These are phyloP conservation scores for Leccinellum luteum DNA, from an alignment of 768 basidiomycete species.

Conservation along the genomic window DNA sequence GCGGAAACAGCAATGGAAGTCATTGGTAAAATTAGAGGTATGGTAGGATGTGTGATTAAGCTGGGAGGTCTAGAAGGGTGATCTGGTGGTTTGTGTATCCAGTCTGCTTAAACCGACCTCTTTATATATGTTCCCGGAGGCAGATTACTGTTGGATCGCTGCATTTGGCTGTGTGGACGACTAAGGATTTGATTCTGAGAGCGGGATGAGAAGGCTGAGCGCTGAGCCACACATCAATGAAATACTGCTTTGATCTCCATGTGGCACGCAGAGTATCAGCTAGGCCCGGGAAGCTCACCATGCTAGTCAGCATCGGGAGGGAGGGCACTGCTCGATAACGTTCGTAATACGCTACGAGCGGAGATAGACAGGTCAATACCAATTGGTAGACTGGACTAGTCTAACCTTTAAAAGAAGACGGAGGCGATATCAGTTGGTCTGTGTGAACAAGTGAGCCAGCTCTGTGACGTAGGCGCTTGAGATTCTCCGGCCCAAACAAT, in stretches of 20 bases:
- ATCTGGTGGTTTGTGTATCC: background rate
- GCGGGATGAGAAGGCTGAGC: background rate
- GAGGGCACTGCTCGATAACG: constrained; percentile 1
- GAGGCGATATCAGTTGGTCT: background rate
- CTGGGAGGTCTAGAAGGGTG: constrained; percentile 2
- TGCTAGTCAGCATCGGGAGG: background rate
- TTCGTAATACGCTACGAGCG: constrained; percentile 2
- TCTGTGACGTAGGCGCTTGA: background rate
- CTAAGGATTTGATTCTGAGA: background rate
- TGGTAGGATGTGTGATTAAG: background rate
- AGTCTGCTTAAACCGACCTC: constrained; percentile 4
- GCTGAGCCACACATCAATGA: background rate
- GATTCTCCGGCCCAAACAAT: background rate
- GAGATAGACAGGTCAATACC: background rate
- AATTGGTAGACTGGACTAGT: background rate
- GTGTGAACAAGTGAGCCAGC: background rate
- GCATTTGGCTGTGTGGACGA: background rate
- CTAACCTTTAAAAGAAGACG: background rate
- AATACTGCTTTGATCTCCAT: constrained; percentile 2
- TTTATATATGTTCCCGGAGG: constrained; percentile 19
- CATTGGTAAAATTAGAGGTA: constrained; percentile 4
- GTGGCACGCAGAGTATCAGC: constrained; percentile 2
- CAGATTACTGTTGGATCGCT: background rate
- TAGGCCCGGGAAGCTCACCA: background rate
- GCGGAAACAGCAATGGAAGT: constrained; percentile 11